Evolutionary conservation across 371 early-diverging fungal genomes (phyloP).

Genomic region (Mortierella sp.): DNA sequence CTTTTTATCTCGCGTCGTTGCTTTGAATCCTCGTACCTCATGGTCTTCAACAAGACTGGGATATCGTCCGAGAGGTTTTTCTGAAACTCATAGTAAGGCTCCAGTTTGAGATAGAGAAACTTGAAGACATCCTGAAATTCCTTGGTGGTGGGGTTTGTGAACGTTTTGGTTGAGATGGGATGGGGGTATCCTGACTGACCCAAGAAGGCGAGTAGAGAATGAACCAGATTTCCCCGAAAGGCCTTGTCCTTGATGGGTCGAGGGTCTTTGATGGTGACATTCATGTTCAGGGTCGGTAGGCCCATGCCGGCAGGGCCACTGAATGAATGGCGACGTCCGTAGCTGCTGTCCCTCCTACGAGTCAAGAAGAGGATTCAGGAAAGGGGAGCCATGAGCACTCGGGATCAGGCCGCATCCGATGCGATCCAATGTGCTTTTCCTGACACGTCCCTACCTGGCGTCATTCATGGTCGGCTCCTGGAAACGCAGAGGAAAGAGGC

Average conservation of each 20-base stretch:
- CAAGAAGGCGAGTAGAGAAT: slow-evolving; percentile 77
- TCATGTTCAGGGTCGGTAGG: slow-evolving; percentile 8
- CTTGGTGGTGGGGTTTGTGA: slow-evolving; percentile 81
- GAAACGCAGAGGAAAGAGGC: no score
- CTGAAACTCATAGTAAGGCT: slow-evolving; percentile 73
- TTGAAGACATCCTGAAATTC: slow-evolving; percentile 93
- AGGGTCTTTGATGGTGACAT: slow-evolving; percentile 60
- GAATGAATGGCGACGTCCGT: slow-evolving; percentile 31
- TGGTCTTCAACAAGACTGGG: slow-evolving; percentile 73
- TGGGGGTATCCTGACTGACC: slow-evolving; percentile 77
- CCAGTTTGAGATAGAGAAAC: slow-evolving; percentile 85
- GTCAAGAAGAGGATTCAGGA: background rate
- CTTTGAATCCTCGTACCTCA: no score
- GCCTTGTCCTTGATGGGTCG: slow-evolving; percentile 72
- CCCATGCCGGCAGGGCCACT: slow-evolving; percentile 15
- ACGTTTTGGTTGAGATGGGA: slow-evolving; percentile 65
- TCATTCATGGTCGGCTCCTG: no score
- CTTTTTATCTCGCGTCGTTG: no score
- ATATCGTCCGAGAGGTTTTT: slow-evolving; percentile 92
- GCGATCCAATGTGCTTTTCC: background rate
- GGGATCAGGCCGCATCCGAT: background rate
- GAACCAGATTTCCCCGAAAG: slow-evolving; percentile 75
- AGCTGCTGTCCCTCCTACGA: slow-evolving; percentile 26
- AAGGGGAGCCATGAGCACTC: background rate
- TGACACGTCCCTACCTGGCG: no score